Evolutionary conservation across 164 flowering plant genomes (phyloP).

Genomic region (Nymphaea thermarum): DNA sequence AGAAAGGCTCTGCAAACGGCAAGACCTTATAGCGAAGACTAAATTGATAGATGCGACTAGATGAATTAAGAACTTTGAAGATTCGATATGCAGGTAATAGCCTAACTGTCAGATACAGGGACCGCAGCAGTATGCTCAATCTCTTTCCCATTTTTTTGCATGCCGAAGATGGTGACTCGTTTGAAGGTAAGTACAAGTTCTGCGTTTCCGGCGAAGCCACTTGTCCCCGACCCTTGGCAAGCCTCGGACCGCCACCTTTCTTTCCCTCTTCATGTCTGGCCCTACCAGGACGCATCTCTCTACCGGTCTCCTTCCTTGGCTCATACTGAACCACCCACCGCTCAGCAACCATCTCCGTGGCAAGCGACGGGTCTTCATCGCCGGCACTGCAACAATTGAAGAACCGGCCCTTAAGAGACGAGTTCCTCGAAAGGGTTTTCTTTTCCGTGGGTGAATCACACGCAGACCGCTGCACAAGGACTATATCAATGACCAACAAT

Average conservation of each 20-base stretch:
- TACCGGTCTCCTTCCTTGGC: slow-evolving; percentile 25
- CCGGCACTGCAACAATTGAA: slow-evolving; percentile 30
- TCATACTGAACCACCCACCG: slow-evolving; percentile 92
- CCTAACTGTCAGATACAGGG: slow-evolving; percentile 64
- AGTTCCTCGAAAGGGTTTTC: slow-evolving; percentile 21
- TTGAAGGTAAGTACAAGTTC: slow-evolving; percentile 17
- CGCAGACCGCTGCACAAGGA: slow-evolving; percentile 38
- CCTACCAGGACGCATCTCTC: slow-evolving; percentile 23
- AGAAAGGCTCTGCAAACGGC: slow-evolving; percentile 68
- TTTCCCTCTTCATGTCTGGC: slow-evolving; percentile 25
- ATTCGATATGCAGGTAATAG: slow-evolving; percentile 84
- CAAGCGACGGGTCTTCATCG: slow-evolving; percentile 32
- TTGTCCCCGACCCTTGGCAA: not conserved
- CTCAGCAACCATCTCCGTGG: slow-evolving; percentile 61
- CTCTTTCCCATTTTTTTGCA: slow-evolving; percentile 37
- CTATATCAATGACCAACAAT: slow-evolving; percentile 72
- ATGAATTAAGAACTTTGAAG: slow-evolving; percentile 57
- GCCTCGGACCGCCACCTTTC: not conserved
- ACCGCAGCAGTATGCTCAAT: slow-evolving; percentile 57
- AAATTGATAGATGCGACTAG: slow-evolving; percentile 42
- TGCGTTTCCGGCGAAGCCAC: not conserved
- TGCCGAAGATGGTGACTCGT: slow-evolving; percentile 4
- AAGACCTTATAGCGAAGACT: slow-evolving; percentile 50
- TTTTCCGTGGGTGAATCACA: slow-evolving; percentile 24
- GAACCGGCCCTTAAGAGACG: slow-evolving; percentile 25